Percentiles rank a stretch among this genome's conserved stretches.
Evolutionary conservation across 2,329 filamentous ascomycete species (phyloP).

Genomic region (Ophiocordyceps polyrhachis-furcata): DNA sequence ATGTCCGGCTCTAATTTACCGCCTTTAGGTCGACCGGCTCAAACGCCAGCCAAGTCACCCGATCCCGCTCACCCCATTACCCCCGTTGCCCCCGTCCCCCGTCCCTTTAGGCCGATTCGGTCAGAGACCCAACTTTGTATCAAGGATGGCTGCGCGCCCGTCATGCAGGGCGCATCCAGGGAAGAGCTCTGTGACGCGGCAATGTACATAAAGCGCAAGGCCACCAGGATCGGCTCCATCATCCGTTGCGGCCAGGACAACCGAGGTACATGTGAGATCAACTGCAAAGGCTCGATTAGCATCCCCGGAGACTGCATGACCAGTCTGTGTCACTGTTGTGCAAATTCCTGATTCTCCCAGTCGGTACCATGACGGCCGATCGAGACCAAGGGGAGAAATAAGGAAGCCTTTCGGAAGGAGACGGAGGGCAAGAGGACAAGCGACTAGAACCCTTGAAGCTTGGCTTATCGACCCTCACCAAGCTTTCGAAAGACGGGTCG

Average conservation of each 20-base stretch:
- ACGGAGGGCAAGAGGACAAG: not conserved
- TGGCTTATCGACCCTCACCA: not conserved
- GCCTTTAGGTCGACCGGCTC: too few species aligned
- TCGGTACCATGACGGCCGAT: not conserved
- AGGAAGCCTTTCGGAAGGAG: not conserved
- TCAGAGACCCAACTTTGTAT: not conserved
- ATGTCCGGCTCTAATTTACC: not conserved
- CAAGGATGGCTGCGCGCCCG: not conserved
- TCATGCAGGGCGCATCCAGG: not conserved
- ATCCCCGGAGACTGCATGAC: not conserved
- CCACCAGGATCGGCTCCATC: not conserved
- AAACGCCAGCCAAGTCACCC: too few species aligned
- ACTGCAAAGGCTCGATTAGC: not conserved
- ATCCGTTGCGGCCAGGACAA: not conserved
- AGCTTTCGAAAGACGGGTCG: not conserved
- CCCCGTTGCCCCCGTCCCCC: too few species aligned
- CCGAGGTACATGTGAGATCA: not conserved
- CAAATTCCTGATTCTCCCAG: too few species aligned
- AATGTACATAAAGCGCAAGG: not conserved
- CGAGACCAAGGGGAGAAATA: not conserved
- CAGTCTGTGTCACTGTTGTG: not conserved
- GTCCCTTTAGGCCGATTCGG: not conserved
- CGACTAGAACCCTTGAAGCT: not conserved
- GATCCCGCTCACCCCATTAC: too few species aligned
- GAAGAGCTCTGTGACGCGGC: not conserved